These are phyloP conservation scores for Clavispora fructus DNA, from an alignment of 805 yeast species.

Conservation along the genomic window DNA sequence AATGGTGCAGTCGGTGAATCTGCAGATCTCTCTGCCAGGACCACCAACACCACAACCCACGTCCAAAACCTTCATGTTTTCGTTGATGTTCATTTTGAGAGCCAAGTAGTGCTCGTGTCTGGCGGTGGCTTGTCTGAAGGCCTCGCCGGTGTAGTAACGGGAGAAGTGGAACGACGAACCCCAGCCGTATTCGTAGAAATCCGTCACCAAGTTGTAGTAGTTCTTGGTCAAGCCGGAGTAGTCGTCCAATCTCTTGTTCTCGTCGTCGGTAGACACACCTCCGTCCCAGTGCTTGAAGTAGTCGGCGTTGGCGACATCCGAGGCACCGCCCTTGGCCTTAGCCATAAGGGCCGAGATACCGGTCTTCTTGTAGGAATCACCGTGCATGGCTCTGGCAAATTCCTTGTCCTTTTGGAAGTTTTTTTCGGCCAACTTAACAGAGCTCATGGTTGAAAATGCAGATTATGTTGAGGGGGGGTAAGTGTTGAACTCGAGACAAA, in stretches of 20 bases:
- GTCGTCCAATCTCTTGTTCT: conserved; percentile 70
- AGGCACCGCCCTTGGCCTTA: conserved; percentile 66
- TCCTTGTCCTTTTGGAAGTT: conserved; percentile 56
- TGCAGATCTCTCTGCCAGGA: conserved; percentile 92
- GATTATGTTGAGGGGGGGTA: background rate
- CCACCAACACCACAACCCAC: conserved; percentile 99
- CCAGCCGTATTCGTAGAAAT: conserved; percentile 99
- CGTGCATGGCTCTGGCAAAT: conserved; percentile 85
- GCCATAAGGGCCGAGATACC: conserved; percentile 75
- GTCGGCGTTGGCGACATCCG: conserved; percentile 77
- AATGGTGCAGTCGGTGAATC: conserved; percentile 82
- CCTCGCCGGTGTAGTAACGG: conserved; percentile 88
- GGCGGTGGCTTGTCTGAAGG: conserved; percentile 90
- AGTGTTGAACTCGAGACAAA: conserved; percentile 15
- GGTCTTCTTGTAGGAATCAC: conserved; percentile 58
- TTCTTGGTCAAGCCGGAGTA: conserved; percentile 90
- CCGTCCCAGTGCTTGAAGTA: conserved; percentile 98
- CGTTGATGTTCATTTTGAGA: conserved; percentile 70
- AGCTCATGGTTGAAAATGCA: conserved; percentile 9
- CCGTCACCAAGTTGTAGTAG: conserved; percentile 95
- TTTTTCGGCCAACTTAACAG: conserved; percentile 40
- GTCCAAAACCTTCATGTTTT: conserved; percentile 83
- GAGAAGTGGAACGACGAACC: conserved; percentile 98
- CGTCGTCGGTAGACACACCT: conserved; percentile 67
- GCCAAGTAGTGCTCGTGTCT: conserved; percentile 97